Conservation (phyloP, 345 rosid species). For the Cochlearia excelsa region DNA sequence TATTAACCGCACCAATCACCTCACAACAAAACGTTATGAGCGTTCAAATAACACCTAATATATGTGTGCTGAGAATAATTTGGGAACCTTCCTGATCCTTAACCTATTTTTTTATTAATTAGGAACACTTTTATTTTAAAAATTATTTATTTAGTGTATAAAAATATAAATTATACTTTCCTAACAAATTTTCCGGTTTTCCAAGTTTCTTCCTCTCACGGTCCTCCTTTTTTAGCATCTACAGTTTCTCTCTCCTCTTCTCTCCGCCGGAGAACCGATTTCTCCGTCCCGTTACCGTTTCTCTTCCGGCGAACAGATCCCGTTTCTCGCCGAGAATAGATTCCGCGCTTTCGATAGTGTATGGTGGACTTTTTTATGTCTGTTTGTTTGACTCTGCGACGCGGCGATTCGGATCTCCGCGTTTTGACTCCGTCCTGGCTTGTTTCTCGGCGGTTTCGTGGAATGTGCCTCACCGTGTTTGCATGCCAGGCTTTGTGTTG, state of each 20-base stretch:
- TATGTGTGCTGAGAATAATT: constrained; percentile 17
- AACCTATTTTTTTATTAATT: constrained; percentile 1
- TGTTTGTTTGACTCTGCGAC: constrained; percentile 29
- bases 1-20: no score
- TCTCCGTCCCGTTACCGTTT: constrained; percentile 26
- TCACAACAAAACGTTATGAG: no score
- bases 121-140: constrained; percentile 23
- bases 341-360: constrained; percentile 5
- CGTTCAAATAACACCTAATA: not conserved
- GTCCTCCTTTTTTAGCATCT: constrained; percentile 31
- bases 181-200: constrained; percentile 54
- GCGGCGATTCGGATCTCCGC: constrained; percentile 60
- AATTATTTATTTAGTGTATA: constrained; percentile 46
- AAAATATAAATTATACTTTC: constrained; percentile 60
- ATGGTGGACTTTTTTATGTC: constrained; percentile 20
- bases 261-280: constrained; percentile 47
- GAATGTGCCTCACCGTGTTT: constrained; percentile 69
- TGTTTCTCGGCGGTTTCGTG: constrained; percentile 38
- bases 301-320: constrained; percentile 29
- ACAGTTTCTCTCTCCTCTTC: constrained; percentile 42
- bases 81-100: constrained; percentile 32
- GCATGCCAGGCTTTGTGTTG: constrained; percentile 36
- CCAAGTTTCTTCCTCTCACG: constrained; percentile 48
- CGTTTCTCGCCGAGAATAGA: constrained; percentile 15
- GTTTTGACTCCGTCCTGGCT: constrained; percentile 41